These are phyloP conservation scores for Sporisorium scitamineum DNA, from an alignment of 1,284 basidiomycete genomes.

Conservation along the genomic window DNA sequence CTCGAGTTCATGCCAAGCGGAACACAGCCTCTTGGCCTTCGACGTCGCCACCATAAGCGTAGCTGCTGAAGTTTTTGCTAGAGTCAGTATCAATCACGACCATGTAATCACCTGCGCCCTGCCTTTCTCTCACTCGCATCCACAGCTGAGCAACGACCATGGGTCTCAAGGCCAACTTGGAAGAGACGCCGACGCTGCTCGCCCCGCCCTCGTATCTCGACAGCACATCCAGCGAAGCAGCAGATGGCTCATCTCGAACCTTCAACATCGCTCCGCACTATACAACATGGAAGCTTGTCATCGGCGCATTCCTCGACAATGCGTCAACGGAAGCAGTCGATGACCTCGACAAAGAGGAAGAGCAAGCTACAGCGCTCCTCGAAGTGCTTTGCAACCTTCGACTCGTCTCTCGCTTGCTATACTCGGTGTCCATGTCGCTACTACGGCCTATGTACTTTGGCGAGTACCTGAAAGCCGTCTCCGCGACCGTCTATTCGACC, in stretches of 20 bases:
- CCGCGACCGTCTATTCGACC: conserved; percentile 34
- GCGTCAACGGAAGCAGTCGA: not conserved
- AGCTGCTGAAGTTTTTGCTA: not conserved
- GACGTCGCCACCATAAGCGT: not conserved
- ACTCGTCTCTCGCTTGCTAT: conserved; percentile 35
- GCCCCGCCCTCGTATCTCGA: conserved; percentile 41
- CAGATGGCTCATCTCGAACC: not conserved
- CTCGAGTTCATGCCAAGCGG: not conserved
- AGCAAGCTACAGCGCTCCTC: conserved; percentile 16
- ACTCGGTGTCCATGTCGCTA: conserved; percentile 34
- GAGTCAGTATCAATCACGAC: not conserved
- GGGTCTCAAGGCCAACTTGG: conserved; percentile 41
- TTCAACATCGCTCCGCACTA: conserved; percentile 25
- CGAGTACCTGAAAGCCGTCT: conserved; percentile 30
- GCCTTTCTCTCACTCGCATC: not conserved
- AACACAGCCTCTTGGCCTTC: not conserved
- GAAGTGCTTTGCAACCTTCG: conserved; percentile 34
- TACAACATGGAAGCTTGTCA: conserved; percentile 30
- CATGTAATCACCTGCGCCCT: not conserved
- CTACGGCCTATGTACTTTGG: conserved; percentile 32
- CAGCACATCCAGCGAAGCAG: conserved; percentile 18
- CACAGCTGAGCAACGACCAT: no score
- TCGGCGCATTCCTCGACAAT: conserved; percentile 3
- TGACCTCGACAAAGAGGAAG: conserved; percentile 29
- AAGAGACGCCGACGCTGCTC: conserved; percentile 31